Conservation (phyloP, 306 rosid species). For the Fragaria vesca region DNA sequence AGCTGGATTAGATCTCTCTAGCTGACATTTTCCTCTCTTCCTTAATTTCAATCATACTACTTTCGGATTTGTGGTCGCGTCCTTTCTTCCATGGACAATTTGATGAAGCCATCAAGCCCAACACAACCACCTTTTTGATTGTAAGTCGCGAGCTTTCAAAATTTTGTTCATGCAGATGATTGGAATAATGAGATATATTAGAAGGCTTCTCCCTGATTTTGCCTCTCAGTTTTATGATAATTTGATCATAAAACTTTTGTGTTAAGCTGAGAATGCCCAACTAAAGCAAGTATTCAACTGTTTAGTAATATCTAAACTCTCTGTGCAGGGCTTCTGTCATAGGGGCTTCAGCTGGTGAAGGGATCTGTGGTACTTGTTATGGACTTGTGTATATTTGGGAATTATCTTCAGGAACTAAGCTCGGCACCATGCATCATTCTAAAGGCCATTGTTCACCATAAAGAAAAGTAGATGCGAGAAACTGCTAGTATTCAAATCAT, state of each 20-base stretch:
- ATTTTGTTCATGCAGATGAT: background rate
- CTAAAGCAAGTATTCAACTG: background rate
- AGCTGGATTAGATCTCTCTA: constrained; percentile 35
- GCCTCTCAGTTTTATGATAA: constrained; percentile 23
- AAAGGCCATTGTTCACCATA: constrained; percentile 38
- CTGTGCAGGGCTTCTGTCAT: constrained; percentile 52
- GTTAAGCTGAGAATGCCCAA: background rate
- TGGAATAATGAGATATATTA: background rate
- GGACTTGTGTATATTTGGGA: constrained; percentile 41
- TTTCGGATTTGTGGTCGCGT: constrained; percentile 26
- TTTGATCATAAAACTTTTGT: background rate
- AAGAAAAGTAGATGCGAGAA: no score
- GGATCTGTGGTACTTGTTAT: constrained; percentile 54
- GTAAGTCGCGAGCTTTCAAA: background rate
- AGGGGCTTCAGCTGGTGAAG: constrained; percentile 68
- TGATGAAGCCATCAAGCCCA: constrained; percentile 58
- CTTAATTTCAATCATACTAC: constrained; percentile 28
- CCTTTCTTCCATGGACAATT: constrained; percentile 57
- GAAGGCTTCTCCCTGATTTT: constrained; percentile 15
- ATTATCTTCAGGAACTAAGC: constrained; percentile 60
- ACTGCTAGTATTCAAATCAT: background rate
- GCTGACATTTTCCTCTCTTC: constrained; percentile 32
- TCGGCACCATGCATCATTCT: constrained; percentile 62
- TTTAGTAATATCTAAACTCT: background rate
- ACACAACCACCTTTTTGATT: constrained; percentile 33